Base-by-base conservation (phyloP, 2,329 filamentous ascomycete genomes). In the Neofusicoccum laricinum region DNA sequence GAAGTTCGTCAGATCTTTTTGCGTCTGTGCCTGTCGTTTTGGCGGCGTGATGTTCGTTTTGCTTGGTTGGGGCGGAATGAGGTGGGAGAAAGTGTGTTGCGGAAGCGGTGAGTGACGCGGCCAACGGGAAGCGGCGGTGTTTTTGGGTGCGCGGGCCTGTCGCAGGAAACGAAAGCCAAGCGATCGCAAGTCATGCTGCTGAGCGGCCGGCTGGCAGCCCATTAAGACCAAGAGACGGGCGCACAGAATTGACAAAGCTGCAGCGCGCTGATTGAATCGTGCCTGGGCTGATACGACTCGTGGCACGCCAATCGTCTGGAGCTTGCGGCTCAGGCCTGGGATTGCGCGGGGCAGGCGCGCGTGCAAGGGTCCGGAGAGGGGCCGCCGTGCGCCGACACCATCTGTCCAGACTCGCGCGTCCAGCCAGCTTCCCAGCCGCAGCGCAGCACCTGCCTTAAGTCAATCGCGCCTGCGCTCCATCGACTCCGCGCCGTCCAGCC, bases 201-300 rank as follows among this genome's bases (percentile, higher is more conserved):
- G 12, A 15, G 8, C 1, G 25, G 15, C 1, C 25, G 8, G 8
- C 21, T n/a, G 25, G 2, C 4, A 12, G 15, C 21, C 32, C 8
- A 1, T 36, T 14, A 30, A 34, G 48, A 4, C 25, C 25, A 30
- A 1, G 25, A 30, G 25, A n/a, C 15, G 10, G 11, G 5, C 25
- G 30, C 12, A 21, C 11, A n/a, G n/a, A 15, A n/a, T n/a, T 50
- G 6, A 50, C 7, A 25, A 49, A 30, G 46, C 25, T 6, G 25
- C 25, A 30, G 25, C 25, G 7, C 1, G 25, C n/a, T 59, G 55
- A 59, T 59, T 34, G 55, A 59, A 34, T 7, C 21, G 55, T 59
- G 41, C 55, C 55, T 59, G 55, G 46, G 46, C 41, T 59, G 55
- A 46, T 12, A 45, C 55, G 55, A 38, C 36, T 46, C 30, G 55